A percentile compares a stretch with the other conserved stretches of the same genome.
Conservation (phyloP, 1,284 basidiomycete species). For the Polyporus tsugae region DNA sequence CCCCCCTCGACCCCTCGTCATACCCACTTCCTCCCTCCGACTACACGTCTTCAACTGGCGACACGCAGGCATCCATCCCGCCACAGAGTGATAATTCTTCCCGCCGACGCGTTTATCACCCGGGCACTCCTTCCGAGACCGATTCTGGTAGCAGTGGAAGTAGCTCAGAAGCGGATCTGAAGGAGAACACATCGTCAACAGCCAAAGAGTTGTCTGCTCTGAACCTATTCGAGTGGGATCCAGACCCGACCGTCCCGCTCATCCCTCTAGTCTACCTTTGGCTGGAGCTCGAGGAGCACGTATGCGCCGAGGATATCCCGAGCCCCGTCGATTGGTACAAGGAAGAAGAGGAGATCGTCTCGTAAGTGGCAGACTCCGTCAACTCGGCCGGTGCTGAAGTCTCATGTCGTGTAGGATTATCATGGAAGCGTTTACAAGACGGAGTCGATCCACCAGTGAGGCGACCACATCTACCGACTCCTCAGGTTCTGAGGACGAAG, state of each 20-base stretch:
- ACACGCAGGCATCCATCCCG: not conserved
- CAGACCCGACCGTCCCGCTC: conserved; percentile 3
- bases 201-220: not conserved
- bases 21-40: not conserved
- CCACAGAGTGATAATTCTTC: not conserved
- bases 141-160: not conserved
- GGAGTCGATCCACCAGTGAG: not conserved
- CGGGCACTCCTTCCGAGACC: not conserved
- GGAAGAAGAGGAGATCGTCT: not conserved
- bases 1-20: not conserved
- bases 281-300: conserved; percentile 20
- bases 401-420: not conserved
- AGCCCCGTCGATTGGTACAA: conserved; percentile 12
- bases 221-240: conserved; percentile 9
- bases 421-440: not conserved
- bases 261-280: conserved; percentile 27
- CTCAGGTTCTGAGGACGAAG: not conserved
- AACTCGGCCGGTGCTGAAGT: not conserved
- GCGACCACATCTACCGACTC: not conserved
- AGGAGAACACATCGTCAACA: not conserved
- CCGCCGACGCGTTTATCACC: not conserved
- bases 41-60: not conserved
- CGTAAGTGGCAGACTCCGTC: not conserved
- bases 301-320: conserved; percentile 16
- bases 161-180: not conserved